Conservation (phyloP, 176 grass and related monocot genomes). For the Hordeum marinum region DNA sequence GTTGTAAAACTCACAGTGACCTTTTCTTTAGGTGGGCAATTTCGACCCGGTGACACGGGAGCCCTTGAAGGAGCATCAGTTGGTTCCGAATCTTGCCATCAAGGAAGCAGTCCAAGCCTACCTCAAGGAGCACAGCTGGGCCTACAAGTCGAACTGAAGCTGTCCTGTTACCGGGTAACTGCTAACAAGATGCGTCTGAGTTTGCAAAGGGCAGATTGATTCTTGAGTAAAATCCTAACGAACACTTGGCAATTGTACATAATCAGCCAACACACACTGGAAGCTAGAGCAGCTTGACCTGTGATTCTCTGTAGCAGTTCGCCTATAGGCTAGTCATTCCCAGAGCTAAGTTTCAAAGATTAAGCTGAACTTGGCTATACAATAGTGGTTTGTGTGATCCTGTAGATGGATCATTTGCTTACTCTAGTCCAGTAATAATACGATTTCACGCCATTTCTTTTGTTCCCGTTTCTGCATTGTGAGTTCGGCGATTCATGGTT, state of each 20-base stretch:
- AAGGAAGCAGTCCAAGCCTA: conserved; percentile 77
- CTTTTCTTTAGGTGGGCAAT: conserved; percentile 56
- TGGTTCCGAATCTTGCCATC: conserved; percentile 78
- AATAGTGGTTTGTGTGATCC: neutral
- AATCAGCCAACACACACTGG: neutral
- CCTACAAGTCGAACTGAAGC: conserved; percentile 60
- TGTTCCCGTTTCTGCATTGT: too few relatives aligned
- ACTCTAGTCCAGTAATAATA: neutral
- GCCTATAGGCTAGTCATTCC: neutral
- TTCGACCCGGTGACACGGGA: conserved; percentile 69
- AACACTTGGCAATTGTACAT: neutral
- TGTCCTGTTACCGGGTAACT: neutral
- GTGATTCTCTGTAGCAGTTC: neutral
- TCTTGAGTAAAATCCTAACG: neutral
- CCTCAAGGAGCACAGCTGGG: conserved; percentile 74
- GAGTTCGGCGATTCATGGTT: too few relatives aligned
- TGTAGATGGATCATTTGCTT: neutral
- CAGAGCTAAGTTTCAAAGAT: neutral
- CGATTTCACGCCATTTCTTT: neutral
- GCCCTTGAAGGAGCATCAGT: conserved; percentile 54
- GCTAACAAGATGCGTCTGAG: neutral
- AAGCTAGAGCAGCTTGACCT: neutral
- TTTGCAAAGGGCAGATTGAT: neutral
- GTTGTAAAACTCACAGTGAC: neutral
- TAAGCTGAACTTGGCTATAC: neutral